Evolutionary conservation across 2,329 filamentous ascomycete species (phyloP), one percentile per base, ranked within the genome.

Genomic region (Macrophomina tecta): DNA sequence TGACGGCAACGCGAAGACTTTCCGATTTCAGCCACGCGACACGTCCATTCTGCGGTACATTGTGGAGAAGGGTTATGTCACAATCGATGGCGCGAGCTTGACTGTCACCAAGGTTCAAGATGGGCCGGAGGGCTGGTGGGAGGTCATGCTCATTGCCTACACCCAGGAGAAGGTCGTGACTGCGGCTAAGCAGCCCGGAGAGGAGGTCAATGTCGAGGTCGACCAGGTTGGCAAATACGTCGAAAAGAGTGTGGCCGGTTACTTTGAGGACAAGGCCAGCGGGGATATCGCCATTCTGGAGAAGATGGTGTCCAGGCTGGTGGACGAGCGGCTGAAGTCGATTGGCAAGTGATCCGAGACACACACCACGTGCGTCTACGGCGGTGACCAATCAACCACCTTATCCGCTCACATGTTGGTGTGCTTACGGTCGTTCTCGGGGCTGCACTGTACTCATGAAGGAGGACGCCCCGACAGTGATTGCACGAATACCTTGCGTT

Each of bases 141-240:
- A 98, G 85, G 91, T 99, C 60, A 99, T 99, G 95, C 84, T 99
- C 69, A 97, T 99, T 78, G 87, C 91, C 8, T 99, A 99, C 80
- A 97, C 95, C 11, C 95, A 98, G 82, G 92, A 94, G 80, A 91
- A 91, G 79, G 90, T 99, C 16, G 90, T 97, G 16, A 89, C 93
- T 69, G 92, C 91, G 2, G 83, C 82, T 63, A 97, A 97, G 86
- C 84, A 86, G 79, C 81, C 86, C 36, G 93, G 94, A 2, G 92
- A 97, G 5, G 86, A 89, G 60, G 92, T 97, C 69, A 97, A 97
- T 75, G 87, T 97, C 42, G 94, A 97, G 83, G 94, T 97, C 64
- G 94, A 97, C 77, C 92, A 97, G 83, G 87, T 90, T 5, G 89
- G 89, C 62, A 94, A 94, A 82, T 94, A 94, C 74, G 91, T 92